Percentiles rank a stretch among this genome's conserved stretches.
These are phyloP conservation scores for Clavariopsis aquatica DNA, from an alignment of 495 filamentous ascomycete species.

Conservation along the genomic window DNA sequence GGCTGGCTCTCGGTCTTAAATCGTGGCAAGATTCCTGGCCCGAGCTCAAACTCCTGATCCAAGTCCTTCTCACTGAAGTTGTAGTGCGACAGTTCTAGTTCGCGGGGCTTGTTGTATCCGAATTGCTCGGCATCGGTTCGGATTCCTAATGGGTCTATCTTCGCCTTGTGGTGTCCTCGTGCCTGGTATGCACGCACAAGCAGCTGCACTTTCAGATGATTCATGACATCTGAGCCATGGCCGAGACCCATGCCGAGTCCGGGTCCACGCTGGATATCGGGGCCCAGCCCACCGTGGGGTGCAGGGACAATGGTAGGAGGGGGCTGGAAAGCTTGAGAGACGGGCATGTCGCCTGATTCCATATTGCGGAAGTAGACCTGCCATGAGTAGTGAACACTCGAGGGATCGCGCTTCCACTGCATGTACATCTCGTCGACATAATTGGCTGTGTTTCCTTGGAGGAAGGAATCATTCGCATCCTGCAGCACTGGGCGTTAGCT, in stretches of 20 bases:
- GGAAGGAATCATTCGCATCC: constrained; percentile 92
- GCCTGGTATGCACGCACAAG: constrained; percentile 97
- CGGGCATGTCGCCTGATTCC: constrained; percentile 96
- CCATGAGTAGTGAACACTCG: constrained; percentile 96
- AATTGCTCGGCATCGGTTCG: constrained; percentile 82
- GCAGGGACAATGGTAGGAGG: constrained; percentile 86
- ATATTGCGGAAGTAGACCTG: constrained; percentile 99
- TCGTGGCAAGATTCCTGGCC: constrained; percentile 91
- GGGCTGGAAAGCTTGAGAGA: constrained; percentile 93
- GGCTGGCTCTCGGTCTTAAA: constrained; percentile 84
- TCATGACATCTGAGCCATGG: constrained; percentile 80
- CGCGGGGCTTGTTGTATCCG: constrained; percentile 84
- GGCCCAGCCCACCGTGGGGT: constrained; percentile 70
- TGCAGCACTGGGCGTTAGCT: constrained; percentile 40
- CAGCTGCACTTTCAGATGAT: constrained; percentile 97
- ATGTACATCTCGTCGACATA: constrained; percentile 99
- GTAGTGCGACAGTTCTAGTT: constrained; percentile 90
- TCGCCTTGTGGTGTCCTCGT: constrained; percentile 95
- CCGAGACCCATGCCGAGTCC: constrained; percentile 66
- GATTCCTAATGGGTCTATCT: constrained; percentile 94
- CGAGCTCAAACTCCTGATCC: constrained; percentile 86
- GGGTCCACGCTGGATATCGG: constrained; percentile 71
- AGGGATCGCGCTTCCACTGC: constrained; percentile 90
- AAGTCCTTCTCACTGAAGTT: constrained; percentile 92
- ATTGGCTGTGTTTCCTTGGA: constrained; percentile 92